Evolutionary conservation across 495 filamentous ascomycete species (phyloP).

Genomic region (Penicillium riverlandense): DNA sequence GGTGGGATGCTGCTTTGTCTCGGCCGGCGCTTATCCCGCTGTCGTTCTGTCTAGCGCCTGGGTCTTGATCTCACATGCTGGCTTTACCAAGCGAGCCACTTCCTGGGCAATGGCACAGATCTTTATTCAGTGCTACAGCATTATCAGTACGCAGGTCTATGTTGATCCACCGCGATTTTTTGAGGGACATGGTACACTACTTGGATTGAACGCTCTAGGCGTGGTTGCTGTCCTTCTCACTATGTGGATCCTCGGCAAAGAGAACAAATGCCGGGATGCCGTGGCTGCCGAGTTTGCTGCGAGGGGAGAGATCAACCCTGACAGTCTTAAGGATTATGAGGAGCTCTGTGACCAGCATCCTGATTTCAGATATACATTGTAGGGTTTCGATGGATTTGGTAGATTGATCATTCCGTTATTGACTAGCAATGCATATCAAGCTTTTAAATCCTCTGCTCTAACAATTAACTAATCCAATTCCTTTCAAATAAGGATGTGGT

Average conservation of each 20-base stretch:
- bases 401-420: no score
- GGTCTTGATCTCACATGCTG: constrained; percentile 1
- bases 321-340: neutral
- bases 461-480: no score
- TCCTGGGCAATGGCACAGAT: constrained; percentile 2
- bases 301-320: neutral
- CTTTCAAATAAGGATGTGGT: no score
- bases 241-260: neutral
- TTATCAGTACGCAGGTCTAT: constrained; percentile 1
- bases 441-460: no score
- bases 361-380: neutral
- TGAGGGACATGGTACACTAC: neutral
- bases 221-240: neutral
- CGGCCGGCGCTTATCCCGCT: neutral
- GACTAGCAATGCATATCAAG: no score
- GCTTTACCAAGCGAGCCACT: neutral
- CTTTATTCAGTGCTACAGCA: constrained; percentile 2
- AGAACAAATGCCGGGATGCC: neutral
- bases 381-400: neutral
- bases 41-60: neutral
- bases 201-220: constrained; percentile 1
- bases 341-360: neutral
- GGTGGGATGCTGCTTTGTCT: constrained; percentile 1
- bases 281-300: constrained; percentile 1
- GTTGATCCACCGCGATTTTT: neutral